phyloP scores from a whole-genome alignment of 2,329 filamentous ascomycete species.

The Plenodomus lindquistii region DNA sequence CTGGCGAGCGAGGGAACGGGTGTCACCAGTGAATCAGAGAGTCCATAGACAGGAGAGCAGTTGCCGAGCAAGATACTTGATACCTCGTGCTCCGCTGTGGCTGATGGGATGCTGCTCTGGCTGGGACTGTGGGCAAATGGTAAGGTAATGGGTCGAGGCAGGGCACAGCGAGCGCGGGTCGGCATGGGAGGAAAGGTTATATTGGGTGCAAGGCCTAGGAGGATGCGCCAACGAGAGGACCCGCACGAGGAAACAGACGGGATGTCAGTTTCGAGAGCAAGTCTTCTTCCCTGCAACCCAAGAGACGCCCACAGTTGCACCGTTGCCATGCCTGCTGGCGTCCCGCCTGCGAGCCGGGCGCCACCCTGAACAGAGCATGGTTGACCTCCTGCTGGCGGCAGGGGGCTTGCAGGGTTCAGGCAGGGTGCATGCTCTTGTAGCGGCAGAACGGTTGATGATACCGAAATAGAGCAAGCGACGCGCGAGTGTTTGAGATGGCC shows the following conservation, averaged over 20 bases:
- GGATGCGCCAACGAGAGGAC: constrained; percentile 21
- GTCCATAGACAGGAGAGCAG: constrained; percentile 2
- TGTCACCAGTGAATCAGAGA: constrained; percentile 37
- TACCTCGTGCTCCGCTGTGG: constrained; percentile 31
- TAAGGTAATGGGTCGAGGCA: constrained; percentile 9
- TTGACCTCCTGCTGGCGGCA: constrained; percentile 1
- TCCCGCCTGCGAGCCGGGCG: constrained; percentile 27
- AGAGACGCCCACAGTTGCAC: constrained; percentile 13
- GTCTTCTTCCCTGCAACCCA: constrained; percentile 19
- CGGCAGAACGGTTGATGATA: constrained; percentile 24
- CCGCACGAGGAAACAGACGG: constrained; percentile 33
- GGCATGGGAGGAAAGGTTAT: constrained; percentile 31
- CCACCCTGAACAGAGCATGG: constrained; percentile 21
- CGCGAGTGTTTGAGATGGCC: constrained; percentile 31
- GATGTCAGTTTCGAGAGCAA: constrained; percentile 18
- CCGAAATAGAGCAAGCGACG: constrained; percentile 36
- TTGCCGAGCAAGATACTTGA: constrained; percentile 14
- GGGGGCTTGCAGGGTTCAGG: constrained; percentile 13
- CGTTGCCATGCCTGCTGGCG: constrained; percentile 26
- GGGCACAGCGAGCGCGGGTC: constrained; percentile 14
- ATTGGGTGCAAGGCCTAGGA: constrained; percentile 29
- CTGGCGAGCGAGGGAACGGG: constrained; percentile 28
- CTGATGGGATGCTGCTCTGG: constrained; percentile 16
- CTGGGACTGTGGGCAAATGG: constrained; percentile 2
- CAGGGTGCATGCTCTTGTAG: constrained; percentile 21